Evolutionary conservation across 1,139 yeast species (phyloP), one percentile per base, ranked within the genome.

Genomic region (Nematodospora anomalae): DNA sequence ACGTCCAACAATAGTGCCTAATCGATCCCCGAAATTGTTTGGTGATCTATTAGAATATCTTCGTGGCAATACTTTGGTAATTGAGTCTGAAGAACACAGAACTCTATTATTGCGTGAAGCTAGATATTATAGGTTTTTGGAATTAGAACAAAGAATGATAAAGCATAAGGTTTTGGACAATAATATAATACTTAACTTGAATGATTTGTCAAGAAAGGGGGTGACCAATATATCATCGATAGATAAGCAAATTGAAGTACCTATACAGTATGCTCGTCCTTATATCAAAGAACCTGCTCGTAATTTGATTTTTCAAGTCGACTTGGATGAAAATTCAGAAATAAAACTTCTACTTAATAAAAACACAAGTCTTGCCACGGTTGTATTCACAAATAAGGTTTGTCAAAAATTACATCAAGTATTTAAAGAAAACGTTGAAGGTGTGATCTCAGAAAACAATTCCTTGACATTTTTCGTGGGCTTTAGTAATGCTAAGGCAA

Each of bases 81-180:
- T 85, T 12, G 57, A 62, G 23, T 58, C 71, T 45, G 83, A 78
- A 26, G 63, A 64, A 3, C 87, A 83, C 51, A 64, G 94, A 30
- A 55, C 63, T 4, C 58, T 74, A 6, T 64, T 89, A 39, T 57
- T 82, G 5, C 66, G 68, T 35, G 97, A 89, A 52, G 86, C 95
- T 46, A 70, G 74, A 32, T 89, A 83, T 59, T 89, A 86, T 57
- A 69, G 94, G 35, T 83, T 89, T 50, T 60, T 77, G 35, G 89
- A 80, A 32, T 64, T 89, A 30, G 95, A 85, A 55, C 95, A 89
- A 59, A 63, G 72, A 41, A 58, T 88, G 26, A 56, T 84, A n/a
- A 74, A 73, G 29, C 76, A 73, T 47, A 59, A 58, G 24, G 68
- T 86, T 13, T 42, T 62, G 1, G 60, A 58, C 37, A 81, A 83